Percentiles rank a stretch among this genome's conserved stretches.
Evolutionary conservation across 352 stramenopile species (phyloP).

Genomic region (Pythium chondricola): DNA sequence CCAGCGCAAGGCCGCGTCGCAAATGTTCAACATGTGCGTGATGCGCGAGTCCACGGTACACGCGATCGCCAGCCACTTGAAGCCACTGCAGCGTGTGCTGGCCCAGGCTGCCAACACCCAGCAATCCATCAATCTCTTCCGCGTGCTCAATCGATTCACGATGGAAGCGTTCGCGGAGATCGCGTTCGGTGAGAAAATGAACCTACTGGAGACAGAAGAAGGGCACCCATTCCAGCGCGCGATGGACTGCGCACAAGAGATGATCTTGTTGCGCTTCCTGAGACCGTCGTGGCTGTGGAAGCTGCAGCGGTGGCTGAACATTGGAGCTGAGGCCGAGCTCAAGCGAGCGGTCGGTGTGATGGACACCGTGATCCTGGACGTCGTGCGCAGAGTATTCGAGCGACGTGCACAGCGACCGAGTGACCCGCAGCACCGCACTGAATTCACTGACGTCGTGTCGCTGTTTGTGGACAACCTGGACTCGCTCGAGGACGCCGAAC

Average conservation of each 20-base stretch:
- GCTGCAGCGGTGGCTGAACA: slow-evolving; percentile 25
- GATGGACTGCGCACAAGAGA: slow-evolving; percentile 38
- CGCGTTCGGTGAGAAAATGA: slow-evolving; percentile 53
- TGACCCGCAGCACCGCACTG: too few relatives aligned
- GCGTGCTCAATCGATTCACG: slow-evolving; percentile 47
- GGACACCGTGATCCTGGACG: slow-evolving; percentile 28
- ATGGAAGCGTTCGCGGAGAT: slow-evolving; percentile 66
- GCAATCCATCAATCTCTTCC: slow-evolving; percentile 29
- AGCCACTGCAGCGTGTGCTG: slow-evolving; percentile 21
- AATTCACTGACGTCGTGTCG: too few relatives aligned
- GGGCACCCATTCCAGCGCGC: slow-evolving; percentile 45
- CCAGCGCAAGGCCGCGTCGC: slow-evolving; percentile 76
- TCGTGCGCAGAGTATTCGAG: slow-evolving; percentile 33
- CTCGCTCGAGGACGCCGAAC: too few relatives aligned
- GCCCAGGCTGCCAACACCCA: background rate
- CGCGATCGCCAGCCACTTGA: slow-evolving; percentile 23
- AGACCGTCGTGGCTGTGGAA: slow-evolving; percentile 37
- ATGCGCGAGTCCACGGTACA: slow-evolving; percentile 33
- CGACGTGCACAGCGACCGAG: background rate
- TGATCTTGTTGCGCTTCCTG: slow-evolving; percentile 31
- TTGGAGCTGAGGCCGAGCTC: slow-evolving; percentile 29
- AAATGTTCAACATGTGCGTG: slow-evolving; percentile 64
- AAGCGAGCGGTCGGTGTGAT: slow-evolving; percentile 27
- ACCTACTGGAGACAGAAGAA: slow-evolving; percentile 20
- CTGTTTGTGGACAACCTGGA: too few relatives aligned